phyloP scores from a whole-genome alignment of 2,329 filamentous ascomycete genomes.

The Aureobasidium leucospermi region DNA sequence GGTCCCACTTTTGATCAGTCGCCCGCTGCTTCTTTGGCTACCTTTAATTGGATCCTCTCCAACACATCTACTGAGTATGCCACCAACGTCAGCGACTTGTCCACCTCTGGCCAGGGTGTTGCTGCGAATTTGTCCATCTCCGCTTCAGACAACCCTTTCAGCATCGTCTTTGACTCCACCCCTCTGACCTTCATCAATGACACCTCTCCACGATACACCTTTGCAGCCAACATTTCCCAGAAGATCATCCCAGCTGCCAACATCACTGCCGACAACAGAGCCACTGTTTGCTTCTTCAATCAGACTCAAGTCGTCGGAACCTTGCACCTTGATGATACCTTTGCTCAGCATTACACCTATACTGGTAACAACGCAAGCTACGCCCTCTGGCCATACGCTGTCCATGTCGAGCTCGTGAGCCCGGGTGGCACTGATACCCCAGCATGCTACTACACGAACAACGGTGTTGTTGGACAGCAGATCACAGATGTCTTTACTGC shows the following conservation, averaged over 20 bases:
- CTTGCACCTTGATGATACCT: conserved; percentile 40
- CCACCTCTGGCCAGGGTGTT: conserved; percentile 43
- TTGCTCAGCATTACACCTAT: conserved; percentile 17
- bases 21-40: conserved; percentile 33
- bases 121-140: conserved; percentile 36
- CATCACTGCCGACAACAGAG: conserved; percentile 38
- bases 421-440: conserved; percentile 44
- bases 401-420: conserved; percentile 49
- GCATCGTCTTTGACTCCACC: conserved; percentile 48
- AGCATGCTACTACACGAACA: conserved; percentile 42
- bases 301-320: conserved; percentile 49
- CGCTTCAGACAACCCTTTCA: conserved; percentile 49
- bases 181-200: conserved; percentile 43
- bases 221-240: conserved; percentile 48
- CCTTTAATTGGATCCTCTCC: conserved; percentile 57
- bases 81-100: conserved; percentile 48
- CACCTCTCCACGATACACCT: conserved; percentile 49
- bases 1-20: conserved; percentile 42
- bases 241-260: conserved; percentile 43
- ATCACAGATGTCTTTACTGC: conserved; percentile 30
- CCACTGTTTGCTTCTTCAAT: conserved; percentile 52
- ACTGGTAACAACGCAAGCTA: conserved; percentile 23
- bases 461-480: conserved; percentile 30
- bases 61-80: conserved; percentile 32
- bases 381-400: conserved; percentile 50